phyloP scores from a whole-genome alignment of 164 flowering plant species.

The Macadamia tetraphylla region DNA sequence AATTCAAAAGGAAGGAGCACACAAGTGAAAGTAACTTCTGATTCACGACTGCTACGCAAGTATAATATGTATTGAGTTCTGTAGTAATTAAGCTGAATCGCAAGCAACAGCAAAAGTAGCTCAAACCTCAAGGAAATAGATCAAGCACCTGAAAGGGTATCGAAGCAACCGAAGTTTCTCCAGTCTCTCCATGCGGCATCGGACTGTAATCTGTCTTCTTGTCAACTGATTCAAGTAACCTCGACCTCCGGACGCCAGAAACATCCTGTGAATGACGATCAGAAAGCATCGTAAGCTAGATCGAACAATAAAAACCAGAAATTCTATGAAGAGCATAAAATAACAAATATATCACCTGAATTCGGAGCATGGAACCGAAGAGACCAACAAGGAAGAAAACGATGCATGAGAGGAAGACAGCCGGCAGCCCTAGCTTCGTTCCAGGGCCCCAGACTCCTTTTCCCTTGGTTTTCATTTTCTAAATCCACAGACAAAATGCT shows the following conservation, averaged over 20 bases:
- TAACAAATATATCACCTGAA: conserved; percentile 33
- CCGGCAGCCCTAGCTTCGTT: conserved; percentile 44
- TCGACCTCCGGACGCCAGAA: conserved; percentile 13
- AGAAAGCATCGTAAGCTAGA: neutral
- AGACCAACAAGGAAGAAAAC: conserved; percentile 71
- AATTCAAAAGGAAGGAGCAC: neutral
- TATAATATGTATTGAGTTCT: neutral
- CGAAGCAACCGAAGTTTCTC: conserved; percentile 43
- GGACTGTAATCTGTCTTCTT: conserved; percentile 18
- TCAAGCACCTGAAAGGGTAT: conserved; percentile 70
- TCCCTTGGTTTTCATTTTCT: conserved; percentile 24
- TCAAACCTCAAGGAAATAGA: neutral
- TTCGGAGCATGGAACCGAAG: conserved; percentile 43
- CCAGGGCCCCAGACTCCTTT: conserved; percentile 25
- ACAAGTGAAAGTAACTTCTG: conserved; percentile 44
- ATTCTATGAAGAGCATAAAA: neutral
- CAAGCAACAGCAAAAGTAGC: conserved; percentile 9
- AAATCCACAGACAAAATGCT: no score
- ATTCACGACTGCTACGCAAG: neutral
- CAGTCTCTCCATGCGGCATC: conserved; percentile 55
- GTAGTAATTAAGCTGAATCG: neutral
- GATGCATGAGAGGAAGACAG: conserved; percentile 35
- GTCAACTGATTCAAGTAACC: conserved; percentile 25
- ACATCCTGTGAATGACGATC: conserved; percentile 22
- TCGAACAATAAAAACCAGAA: neutral